Conservation (phyloP, 2,329 filamentous ascomycete genomes). For the Neoscytalidium dimidiatum region DNA sequence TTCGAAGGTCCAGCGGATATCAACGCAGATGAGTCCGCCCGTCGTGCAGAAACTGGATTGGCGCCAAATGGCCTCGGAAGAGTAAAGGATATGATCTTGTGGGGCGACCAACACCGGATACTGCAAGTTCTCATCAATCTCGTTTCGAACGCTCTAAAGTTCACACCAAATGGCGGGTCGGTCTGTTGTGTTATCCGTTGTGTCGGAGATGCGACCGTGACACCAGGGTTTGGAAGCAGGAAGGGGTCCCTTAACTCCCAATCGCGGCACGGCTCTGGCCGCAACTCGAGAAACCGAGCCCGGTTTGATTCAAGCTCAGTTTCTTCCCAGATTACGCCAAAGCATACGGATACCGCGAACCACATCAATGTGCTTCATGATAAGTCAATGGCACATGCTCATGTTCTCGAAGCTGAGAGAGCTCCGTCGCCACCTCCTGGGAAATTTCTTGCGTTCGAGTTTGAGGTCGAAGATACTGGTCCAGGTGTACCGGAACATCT, state of each 20-base stretch:
- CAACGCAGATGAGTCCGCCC: conserved; percentile 39
- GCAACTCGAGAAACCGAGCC: conserved; percentile 33
- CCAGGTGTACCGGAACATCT: conserved; percentile 79
- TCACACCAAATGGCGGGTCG: conserved; percentile 75
- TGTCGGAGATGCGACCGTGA: conserved; percentile 50
- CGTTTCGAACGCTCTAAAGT: conserved; percentile 89
- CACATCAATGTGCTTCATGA: conserved; percentile 45
- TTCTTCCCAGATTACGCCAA: conserved; percentile 25
- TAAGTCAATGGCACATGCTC: conserved; percentile 37
- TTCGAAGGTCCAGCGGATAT: conserved; percentile 60
- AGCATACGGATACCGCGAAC: conserved; percentile 43
- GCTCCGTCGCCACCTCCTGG: conserved; percentile 56
- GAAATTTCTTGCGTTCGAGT: conserved; percentile 75
- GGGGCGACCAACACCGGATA: conserved; percentile 91
- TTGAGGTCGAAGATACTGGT: conserved; percentile 85
- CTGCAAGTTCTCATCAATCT: conserved; percentile 92
- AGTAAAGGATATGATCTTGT: conserved; percentile 82
- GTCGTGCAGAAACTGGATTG: conserved; percentile 47
- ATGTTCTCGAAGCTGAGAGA: conserved; percentile 38
- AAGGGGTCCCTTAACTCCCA: conserved; percentile 49
- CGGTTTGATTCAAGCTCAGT: conserved; percentile 34
- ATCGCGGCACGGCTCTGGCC: conserved; percentile 38
- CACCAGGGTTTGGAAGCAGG: conserved; percentile 34
- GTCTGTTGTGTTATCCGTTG: conserved; percentile 78
- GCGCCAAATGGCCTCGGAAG: conserved; percentile 68